These are phyloP conservation scores for Ophiocordyceps robertsii DNA, from an alignment of 2,329 filamentous ascomycete species.

Conservation along the genomic window DNA sequence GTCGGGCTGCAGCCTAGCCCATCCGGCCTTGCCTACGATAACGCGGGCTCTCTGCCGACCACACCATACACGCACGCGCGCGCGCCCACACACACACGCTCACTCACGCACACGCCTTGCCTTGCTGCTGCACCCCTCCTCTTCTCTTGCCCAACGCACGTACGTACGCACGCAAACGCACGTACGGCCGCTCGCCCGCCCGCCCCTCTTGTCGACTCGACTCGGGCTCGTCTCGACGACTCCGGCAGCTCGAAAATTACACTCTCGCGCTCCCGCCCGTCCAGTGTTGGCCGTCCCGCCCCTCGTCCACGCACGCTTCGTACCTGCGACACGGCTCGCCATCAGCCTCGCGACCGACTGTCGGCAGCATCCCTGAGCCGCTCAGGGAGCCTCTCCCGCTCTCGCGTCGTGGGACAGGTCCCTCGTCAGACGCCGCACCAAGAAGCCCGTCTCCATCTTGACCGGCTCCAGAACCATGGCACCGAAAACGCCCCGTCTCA, in stretches of 20 bases:
- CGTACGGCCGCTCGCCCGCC: not conserved
- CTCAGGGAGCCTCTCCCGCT: slow-evolving; percentile 12
- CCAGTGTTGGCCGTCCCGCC: not conserved
- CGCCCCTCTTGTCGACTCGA: not conserved
- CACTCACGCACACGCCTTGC: not conserved
- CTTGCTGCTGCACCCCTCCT: not conserved
- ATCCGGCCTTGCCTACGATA: slow-evolving; percentile 4
- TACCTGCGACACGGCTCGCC: slow-evolving; percentile 4
- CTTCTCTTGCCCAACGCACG: not conserved
- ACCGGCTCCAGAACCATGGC: slow-evolving; percentile 34
- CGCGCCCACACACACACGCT: not conserved
- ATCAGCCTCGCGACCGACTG: slow-evolving; percentile 4
- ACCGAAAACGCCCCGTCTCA: slow-evolving; percentile 45
- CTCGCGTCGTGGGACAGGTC: slow-evolving; percentile 13
- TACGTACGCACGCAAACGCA: not conserved
- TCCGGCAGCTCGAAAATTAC: not conserved
- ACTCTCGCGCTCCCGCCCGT: not conserved
- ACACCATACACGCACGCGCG: not conserved
- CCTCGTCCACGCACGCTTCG: not conserved
- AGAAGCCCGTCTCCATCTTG: slow-evolving; percentile 16
- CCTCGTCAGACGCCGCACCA: slow-evolving; percentile 17
- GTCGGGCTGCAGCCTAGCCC: slow-evolving; percentile 7
- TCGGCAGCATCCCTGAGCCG: slow-evolving; percentile 6
- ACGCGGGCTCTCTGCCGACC: slow-evolving; percentile 1
- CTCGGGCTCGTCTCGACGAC: not conserved